Percentiles rank a stretch among this genome's conserved stretches.
phyloP scores from a whole-genome alignment of 2,329 filamentous ascomycete genomes.

The Colletotrichum viniferum region DNA sequence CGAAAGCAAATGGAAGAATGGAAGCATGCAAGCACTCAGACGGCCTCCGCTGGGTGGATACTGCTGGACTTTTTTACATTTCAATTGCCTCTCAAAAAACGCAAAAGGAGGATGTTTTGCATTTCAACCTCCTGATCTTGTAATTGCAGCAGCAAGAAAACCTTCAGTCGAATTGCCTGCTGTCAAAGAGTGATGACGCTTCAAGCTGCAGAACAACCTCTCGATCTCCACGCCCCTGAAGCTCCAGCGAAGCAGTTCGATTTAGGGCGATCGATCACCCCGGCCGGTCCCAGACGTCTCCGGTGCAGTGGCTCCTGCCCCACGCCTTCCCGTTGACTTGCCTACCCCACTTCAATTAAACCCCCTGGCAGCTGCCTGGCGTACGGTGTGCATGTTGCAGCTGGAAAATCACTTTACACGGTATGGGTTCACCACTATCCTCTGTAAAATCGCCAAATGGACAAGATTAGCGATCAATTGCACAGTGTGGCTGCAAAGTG shows the following conservation, averaged over 20 bases:
- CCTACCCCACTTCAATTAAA: conserved; percentile 14
- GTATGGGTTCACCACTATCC: neutral
- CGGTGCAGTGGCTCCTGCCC: conserved; percentile 10
- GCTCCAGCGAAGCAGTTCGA: neutral
- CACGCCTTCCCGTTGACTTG: conserved; percentile 7
- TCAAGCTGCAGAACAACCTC: neutral
- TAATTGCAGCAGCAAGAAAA: neutral
- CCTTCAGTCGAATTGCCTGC: neutral
- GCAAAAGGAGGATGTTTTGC: neutral
- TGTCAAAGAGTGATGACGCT: neutral
- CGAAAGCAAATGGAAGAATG: neutral
- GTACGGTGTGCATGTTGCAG: neutral
- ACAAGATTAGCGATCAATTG: neutral
- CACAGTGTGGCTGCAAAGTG: neutral
- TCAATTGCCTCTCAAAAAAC: neutral
- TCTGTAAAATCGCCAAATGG: neutral
- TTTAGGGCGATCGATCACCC: conserved; percentile 11
- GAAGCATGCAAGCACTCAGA: neutral
- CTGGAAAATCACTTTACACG: neutral
- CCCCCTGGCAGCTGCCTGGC: conserved; percentile 7
- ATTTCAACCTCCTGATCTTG: accelerated
- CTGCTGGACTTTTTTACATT: neutral
- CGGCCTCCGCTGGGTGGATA: neutral
- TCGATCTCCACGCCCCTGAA: neutral
- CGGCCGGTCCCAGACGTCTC: conserved; percentile 3